Evolutionary conservation across 345 rosid species (phyloP).

Genomic region (Gossypium turneri): DNA sequence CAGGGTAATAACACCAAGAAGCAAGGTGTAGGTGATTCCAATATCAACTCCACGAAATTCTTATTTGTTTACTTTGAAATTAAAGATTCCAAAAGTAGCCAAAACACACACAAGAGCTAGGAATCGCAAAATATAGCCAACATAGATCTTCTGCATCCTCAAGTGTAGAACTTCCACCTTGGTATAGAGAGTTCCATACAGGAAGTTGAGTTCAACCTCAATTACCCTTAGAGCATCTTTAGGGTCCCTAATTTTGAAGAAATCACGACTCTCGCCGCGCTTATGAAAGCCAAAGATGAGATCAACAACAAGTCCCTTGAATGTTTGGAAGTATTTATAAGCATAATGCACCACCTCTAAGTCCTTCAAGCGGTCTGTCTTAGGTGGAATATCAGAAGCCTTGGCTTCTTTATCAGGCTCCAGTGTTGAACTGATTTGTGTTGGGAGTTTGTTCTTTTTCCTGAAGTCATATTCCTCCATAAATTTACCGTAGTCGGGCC

Average conservation of each 20-base stretch:
- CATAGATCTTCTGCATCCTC: neutral
- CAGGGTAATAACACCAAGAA: constrained; percentile 42
- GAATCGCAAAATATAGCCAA: constrained; percentile 26
- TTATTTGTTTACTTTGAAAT: constrained; percentile 25
- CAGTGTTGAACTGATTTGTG: constrained; percentile 24
- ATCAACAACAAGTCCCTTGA: constrained; percentile 53
- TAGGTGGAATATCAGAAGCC: neutral
- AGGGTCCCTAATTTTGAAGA: constrained; percentile 19
- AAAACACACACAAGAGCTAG: constrained; percentile 25
- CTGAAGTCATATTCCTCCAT: neutral
- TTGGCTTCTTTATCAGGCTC: constrained; percentile 37
- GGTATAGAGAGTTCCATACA: constrained; percentile 52
- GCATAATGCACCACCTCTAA: constrained; percentile 33
- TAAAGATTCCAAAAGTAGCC: constrained; percentile 32
- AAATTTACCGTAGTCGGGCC: constrained; percentile 22
- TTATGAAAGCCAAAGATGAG: constrained; percentile 43
- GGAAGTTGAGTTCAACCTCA: constrained; percentile 53
- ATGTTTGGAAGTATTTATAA: constrained; percentile 28
- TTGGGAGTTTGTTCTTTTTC: constrained; percentile 15
- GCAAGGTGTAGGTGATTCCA: constrained; percentile 43
- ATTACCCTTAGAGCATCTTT: constrained; percentile 43
- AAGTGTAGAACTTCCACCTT: constrained; percentile 40
- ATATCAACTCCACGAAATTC: constrained; percentile 32
- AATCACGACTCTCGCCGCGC: constrained; percentile 38
- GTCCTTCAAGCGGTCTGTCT: neutral